phyloP scores from a whole-genome alignment of 176 grass and related monocot genomes.

The Juncus inflexus region DNA sequence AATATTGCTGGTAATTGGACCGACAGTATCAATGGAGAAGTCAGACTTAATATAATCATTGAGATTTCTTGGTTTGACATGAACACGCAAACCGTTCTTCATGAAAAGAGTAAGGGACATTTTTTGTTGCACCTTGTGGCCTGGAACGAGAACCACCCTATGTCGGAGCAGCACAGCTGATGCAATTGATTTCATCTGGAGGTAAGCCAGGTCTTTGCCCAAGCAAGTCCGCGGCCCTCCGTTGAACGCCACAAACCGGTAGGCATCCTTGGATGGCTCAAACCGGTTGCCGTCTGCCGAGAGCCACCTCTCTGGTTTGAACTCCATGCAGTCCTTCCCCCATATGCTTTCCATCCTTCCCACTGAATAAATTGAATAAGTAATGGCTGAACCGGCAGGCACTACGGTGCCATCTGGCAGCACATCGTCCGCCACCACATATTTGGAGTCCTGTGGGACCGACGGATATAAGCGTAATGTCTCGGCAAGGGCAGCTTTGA shows the following conservation, averaged over 20 bases:
- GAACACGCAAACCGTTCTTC: constrained; percentile 77
- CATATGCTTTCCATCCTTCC: constrained; percentile 87
- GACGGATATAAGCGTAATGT: constrained; percentile 85
- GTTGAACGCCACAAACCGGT: constrained; percentile 93
- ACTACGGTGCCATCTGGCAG: constrained; percentile 78
- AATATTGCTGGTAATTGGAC: constrained; percentile 31
- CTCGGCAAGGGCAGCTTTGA: constrained; percentile 77
- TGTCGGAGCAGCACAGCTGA: constrained; percentile 86
- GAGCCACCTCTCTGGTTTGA: constrained; percentile 83
- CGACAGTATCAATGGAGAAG: constrained; percentile 15
- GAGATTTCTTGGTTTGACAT: constrained; percentile 60
- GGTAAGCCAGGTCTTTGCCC: constrained; percentile 93
- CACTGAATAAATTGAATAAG: constrained; percentile 94
- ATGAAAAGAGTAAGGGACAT: constrained; percentile 99
- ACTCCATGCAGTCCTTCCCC: constrained; percentile 85
- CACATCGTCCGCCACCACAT: constrained; percentile 81
- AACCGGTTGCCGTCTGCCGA: constrained; percentile 58
- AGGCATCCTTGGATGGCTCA: constrained; percentile 63
- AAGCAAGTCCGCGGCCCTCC: constrained; percentile 84
- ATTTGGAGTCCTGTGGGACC: constrained; percentile 89
- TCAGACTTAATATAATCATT: constrained; percentile 19
- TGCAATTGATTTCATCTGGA: constrained; percentile 95
- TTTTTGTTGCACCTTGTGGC: constrained; percentile 91
- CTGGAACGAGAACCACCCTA: constrained; percentile 57
- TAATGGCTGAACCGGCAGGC: constrained; percentile 70